Evolutionary conservation across 441 rosid species (phyloP), one percentile per base, ranked within the genome.

Genomic region (Jatropha podagrica): DNA sequence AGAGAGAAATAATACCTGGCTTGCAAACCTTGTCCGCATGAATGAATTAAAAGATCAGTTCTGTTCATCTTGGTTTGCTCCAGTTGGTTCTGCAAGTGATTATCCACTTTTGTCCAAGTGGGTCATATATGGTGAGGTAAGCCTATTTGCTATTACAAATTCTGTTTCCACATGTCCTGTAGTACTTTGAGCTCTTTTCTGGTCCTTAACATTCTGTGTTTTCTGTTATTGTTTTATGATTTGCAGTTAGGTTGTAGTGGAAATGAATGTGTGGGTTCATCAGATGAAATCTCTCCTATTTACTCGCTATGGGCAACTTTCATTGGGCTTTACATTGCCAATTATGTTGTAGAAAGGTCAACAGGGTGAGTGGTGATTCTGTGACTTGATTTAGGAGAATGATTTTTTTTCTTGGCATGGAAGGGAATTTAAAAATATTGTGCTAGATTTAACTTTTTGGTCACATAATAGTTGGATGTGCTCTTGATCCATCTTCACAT

Each of bases 31-130:
- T 71, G 52, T 94, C 77, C 91, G 83, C 51, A 88, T 96, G 88
- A 86, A 86, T 73, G 97, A 96, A 89, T 86, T 94, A 82, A 96
- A 92, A 89, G 94, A 96, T 77, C 91, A 94, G 84, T 90, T 96
- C 66, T 96, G 99, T 82, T 92, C 92, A 20, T 96, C 99, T 66
- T 96, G 99, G 99, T 96, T 96, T 88, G 98, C 98, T 81, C 98
- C 99, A 10, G 99, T 96, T 82, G 99, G 99, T 68, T 92, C 97
- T 79, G 99, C 97, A 38, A 91, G 97, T 85, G 99, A 96, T 81
- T 96, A 96, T 88, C 99, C 99, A 48, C 92, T 96, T 71, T 76
- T 96, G 69, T 94, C 99, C 61, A 96, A 96, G 84, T 96, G 99
- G 99, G 97, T 96, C 82, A 89, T 96, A 46, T 96, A 96, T 60